Evolutionary conservation across 1,284 basidiomycete genomes (phyloP).

Genomic region (Trametes polyzona): DNA sequence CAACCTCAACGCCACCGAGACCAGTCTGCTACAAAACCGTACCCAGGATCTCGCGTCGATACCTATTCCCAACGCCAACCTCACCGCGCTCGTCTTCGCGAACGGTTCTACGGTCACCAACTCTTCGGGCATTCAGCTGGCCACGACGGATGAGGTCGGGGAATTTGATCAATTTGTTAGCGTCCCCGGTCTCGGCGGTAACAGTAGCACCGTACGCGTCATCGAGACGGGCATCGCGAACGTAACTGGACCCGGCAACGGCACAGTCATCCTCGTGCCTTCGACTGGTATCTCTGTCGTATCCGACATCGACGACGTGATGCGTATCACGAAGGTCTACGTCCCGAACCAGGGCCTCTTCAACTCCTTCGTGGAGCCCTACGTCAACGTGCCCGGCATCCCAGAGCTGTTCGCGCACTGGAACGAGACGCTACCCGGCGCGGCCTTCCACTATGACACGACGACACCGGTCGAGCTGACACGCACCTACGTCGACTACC

Average conservation of each 20-base stretch:
- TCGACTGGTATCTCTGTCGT: constrained; percentile 34
- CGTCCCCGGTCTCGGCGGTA: constrained; percentile 22
- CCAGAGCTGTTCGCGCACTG: constrained; percentile 35
- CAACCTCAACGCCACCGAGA: constrained; percentile 29
- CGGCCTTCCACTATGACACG: constrained; percentile 39
- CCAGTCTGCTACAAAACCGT: constrained; percentile 30
- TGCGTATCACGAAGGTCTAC: constrained; percentile 39
- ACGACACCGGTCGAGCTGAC: constrained; percentile 39
- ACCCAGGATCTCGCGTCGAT: constrained; percentile 32
- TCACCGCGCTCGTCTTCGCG: constrained; percentile 26
- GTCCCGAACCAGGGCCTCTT: constrained; percentile 36
- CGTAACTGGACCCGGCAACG: constrained; percentile 33
- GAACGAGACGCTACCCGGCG: constrained; percentile 30
- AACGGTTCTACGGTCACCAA: constrained; percentile 30
- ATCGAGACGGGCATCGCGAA: constrained; percentile 30
- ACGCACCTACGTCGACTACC: constrained; percentile 37
- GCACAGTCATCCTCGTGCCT: constrained; percentile 36
- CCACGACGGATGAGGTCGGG: constrained; percentile 29
- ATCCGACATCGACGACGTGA: constrained; percentile 40
- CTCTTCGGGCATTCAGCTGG: constrained; percentile 26
- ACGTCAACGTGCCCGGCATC: constrained; percentile 35
- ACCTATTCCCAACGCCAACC: constrained; percentile 29
- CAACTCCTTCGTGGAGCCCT: constrained; percentile 38
- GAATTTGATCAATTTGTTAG: constrained; percentile 33
- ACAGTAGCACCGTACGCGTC: constrained; percentile 19